These are phyloP conservation scores for Rhypophila decipiens DNA, from an alignment of 495 filamentous ascomycete genomes.

Conservation along the genomic window DNA sequence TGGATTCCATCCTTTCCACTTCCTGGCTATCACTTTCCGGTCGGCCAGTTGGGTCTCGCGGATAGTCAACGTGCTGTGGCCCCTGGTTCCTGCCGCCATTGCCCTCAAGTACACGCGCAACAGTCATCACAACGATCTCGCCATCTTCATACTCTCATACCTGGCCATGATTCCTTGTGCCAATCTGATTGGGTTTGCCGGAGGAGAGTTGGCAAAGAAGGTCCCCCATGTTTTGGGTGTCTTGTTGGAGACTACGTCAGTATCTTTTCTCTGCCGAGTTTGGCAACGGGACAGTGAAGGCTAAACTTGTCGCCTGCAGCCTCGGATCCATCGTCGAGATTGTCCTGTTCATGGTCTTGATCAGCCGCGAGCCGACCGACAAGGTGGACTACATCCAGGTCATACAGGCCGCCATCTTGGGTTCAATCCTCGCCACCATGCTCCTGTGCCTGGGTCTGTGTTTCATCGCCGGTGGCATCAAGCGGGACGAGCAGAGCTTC, in stretches of 20 bases:
- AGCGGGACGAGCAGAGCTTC: conserved; percentile 59
- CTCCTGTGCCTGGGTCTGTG: conserved; percentile 35
- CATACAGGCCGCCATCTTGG: conserved; percentile 49
- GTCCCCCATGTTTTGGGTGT: conserved; percentile 72
- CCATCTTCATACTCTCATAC: conserved; percentile 39
- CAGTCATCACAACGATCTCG: conserved; percentile 43
- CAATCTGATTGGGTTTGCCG: conserved; percentile 81
- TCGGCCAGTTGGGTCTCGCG: conserved; percentile 35
- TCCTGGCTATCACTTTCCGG: conserved; percentile 34
- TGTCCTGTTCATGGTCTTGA: conserved; percentile 72
- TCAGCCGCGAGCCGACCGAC: conserved; percentile 18
- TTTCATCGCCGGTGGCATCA: conserved; percentile 70
- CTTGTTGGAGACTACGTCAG: conserved; percentile 62
- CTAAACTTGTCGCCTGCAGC: conserved; percentile 6
- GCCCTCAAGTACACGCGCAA: conserved; percentile 35
- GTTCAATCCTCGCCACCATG: conserved; percentile 33
- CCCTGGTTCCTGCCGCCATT: conserved; percentile 48
- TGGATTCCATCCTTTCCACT: conserved; percentile 38
- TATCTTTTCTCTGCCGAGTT: background rate
- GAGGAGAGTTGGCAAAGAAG: conserved; percentile 73
- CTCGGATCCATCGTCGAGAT: conserved; percentile 76
- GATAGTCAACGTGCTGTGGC: conserved; percentile 45
- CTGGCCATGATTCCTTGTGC: conserved; percentile 78
- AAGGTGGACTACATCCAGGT: conserved; percentile 52
- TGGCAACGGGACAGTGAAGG: background rate